Percentiles rank a stretch among this genome's conserved stretches.
These are phyloP conservation scores for Tricholoma sp. DNA, from an alignment of 768 basidiomycete species.

Conservation along the genomic window DNA sequence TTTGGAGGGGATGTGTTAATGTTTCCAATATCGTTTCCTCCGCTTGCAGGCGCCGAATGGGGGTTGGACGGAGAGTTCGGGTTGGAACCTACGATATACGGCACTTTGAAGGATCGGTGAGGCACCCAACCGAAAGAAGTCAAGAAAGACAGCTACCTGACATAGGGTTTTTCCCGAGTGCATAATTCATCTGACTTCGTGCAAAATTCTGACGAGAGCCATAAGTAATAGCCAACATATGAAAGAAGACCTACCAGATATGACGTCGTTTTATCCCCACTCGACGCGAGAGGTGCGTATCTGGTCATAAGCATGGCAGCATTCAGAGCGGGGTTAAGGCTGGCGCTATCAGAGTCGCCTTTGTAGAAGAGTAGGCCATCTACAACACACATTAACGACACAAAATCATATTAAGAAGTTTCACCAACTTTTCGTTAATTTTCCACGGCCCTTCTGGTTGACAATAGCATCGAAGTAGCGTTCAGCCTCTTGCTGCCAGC, in stretches of 20 bases:
- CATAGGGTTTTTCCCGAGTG: conserved; percentile 88
- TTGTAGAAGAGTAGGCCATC: conserved; percentile 78
- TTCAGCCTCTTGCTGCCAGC: conserved; percentile 72
- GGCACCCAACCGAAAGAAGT: not conserved
- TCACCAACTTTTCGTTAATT: conserved; percentile 55
- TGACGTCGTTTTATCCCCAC: conserved; percentile 43
- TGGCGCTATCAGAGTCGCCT: conserved; percentile 78
- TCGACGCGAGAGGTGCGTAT: conserved; percentile 73
- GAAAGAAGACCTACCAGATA: conserved; percentile 50
- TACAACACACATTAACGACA: conserved; percentile 19
- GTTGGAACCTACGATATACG: conserved; percentile 85
- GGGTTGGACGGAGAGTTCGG: conserved; percentile 90
- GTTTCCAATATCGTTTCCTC: conserved; percentile 62
- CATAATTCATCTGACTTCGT: conserved; percentile 73
- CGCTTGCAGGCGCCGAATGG: conserved; percentile 85
- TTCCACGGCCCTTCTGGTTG: conserved; percentile 47
- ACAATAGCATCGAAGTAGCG: conserved; percentile 71
- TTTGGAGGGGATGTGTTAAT: conserved; percentile 70
- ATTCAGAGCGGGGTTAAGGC: conserved; percentile 84
- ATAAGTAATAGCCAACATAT: not conserved
- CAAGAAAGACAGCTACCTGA: conserved; percentile 42
- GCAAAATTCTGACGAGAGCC: conserved; percentile 54
- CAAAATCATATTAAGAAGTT: not conserved
- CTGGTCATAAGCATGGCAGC: conserved; percentile 77
- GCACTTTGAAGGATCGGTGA: conserved; percentile 33